phyloP scores from a whole-genome alignment of 2,329 filamentous ascomycete genomes.

The Trichoderma afroharzianum region DNA sequence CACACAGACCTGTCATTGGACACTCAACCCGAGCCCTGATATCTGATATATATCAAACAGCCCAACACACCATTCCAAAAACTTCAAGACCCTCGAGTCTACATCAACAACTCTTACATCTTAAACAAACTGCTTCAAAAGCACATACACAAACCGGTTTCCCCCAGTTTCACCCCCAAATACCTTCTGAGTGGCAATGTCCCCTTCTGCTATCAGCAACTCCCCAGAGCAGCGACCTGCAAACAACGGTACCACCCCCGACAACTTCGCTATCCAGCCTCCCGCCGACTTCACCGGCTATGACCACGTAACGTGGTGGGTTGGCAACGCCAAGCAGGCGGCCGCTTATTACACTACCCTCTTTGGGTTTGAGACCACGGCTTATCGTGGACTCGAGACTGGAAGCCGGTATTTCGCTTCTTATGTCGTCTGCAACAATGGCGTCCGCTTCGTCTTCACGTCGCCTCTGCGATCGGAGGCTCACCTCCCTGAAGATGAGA shows the following conservation, averaged over 20 bases:
- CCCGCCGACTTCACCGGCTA: conserved; percentile 70
- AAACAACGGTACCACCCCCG: conserved; percentile 38
- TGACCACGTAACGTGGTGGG: conserved; percentile 93
- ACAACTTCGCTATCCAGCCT: conserved; percentile 54
- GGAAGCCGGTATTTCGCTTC: conserved; percentile 77
- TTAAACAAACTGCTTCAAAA: background rate
- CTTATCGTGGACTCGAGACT: conserved; percentile 85
- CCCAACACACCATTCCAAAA: background rate
- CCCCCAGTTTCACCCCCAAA: background rate
- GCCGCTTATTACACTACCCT: conserved; percentile 83
- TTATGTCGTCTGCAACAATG: conserved; percentile 75
- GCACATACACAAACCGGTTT: background rate
- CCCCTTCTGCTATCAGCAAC: conserved; percentile 55
- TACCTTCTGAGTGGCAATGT: conserved; percentile 41
- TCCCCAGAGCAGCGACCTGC: conserved; percentile 44
- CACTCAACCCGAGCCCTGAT: background rate
- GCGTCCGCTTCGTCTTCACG: conserved; percentile 78
- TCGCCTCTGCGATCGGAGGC: conserved; percentile 67
- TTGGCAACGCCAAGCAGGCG: conserved; percentile 94
- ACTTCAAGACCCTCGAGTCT: background rate
- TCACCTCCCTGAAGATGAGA: conserved; percentile 55
- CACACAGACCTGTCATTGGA: background rate
- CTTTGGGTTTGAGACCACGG: conserved; percentile 79
- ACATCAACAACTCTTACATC: background rate
- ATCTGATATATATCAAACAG: background rate